A percentile compares a stretch with the other conserved stretches of the same genome.
These are phyloP conservation scores for Colletotrichum orchidophilum DNA, from an alignment of 2,329 filamentous ascomycete genomes.

Conservation along the genomic window DNA sequence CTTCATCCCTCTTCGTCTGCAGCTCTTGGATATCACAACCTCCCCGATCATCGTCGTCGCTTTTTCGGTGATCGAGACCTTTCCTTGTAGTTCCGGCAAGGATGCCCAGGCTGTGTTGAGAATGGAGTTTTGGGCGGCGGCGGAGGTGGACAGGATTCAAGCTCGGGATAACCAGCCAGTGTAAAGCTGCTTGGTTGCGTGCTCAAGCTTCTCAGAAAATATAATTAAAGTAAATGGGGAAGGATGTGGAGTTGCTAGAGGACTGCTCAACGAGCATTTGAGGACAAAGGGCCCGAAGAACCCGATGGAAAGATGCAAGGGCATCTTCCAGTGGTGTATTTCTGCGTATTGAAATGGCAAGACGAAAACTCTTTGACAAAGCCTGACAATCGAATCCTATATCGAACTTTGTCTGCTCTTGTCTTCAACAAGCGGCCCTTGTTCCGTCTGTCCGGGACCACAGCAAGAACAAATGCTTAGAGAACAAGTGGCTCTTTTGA, in stretches of 20 bases:
- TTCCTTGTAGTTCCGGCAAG: neutral
- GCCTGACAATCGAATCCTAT: neutral
- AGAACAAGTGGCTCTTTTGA: neutral
- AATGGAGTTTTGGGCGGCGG: neutral
- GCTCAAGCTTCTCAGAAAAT: no score
- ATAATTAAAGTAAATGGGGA: neutral
- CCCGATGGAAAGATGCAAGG: neutral
- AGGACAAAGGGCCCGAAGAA: neutral
- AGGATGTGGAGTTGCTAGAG: neutral
- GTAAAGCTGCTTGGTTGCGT: neutral
- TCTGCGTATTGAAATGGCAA: neutral
- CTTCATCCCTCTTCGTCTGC: neutral
- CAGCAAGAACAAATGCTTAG: neutral
- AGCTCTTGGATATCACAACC: neutral
- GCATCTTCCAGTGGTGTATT: neutral
- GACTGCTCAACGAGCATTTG: neutral
- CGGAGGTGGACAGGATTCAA: no score
- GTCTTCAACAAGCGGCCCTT: neutral
- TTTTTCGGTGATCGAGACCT: neutral
- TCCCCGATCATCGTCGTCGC: neutral
- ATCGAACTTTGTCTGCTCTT: neutral
- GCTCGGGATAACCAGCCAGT: neutral
- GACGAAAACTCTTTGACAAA: neutral
- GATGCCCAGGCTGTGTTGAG: neutral
- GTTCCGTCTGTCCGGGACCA: neutral